phyloP scores from a whole-genome alignment of 1,284 basidiomycete genomes.

The Ganoderma lingzhi region DNA sequence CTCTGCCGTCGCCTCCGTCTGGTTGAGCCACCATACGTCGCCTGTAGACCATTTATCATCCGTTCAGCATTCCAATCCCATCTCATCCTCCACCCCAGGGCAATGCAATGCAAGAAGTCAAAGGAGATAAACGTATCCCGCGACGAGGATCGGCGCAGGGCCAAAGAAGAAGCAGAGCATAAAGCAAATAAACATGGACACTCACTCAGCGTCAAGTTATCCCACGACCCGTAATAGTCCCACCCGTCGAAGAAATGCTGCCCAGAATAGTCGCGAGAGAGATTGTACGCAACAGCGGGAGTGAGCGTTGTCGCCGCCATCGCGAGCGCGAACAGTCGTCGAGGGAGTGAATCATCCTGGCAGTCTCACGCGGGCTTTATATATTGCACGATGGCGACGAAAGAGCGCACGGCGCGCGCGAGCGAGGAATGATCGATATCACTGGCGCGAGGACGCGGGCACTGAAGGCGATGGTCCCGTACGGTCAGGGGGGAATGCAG shows the following conservation, averaged over 20 bases:
- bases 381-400: not conserved
- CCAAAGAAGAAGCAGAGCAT: not conserved
- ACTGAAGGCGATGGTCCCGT: not conserved
- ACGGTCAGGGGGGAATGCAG: slow-evolving; percentile 1
- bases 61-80: slow-evolving; percentile 3
- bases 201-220: slow-evolving; percentile 71
- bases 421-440: not conserved
- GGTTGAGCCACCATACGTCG: slow-evolving; percentile 60
- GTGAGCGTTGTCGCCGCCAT: slow-evolving; percentile 13
- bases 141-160: not conserved
- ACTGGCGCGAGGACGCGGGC: not conserved
- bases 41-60: slow-evolving; percentile 43
- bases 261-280: slow-evolving; percentile 60
- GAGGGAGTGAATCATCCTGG: not conserved
- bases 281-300: slow-evolving; percentile 44
- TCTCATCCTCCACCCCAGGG: not conserved
- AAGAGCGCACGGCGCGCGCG: not conserved
- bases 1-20: slow-evolving; percentile 49
- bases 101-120: not conserved
- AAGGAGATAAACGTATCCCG: not conserved
- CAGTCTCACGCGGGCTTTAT: not conserved
- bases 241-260: slow-evolving; percentile 65
- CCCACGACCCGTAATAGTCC: slow-evolving; percentile 65
- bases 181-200: slow-evolving; percentile 28
- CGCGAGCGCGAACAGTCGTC: not conserved